Conservation (phyloP, 2,329 filamentous ascomycete species). For the Cercospora sp. region DNA sequence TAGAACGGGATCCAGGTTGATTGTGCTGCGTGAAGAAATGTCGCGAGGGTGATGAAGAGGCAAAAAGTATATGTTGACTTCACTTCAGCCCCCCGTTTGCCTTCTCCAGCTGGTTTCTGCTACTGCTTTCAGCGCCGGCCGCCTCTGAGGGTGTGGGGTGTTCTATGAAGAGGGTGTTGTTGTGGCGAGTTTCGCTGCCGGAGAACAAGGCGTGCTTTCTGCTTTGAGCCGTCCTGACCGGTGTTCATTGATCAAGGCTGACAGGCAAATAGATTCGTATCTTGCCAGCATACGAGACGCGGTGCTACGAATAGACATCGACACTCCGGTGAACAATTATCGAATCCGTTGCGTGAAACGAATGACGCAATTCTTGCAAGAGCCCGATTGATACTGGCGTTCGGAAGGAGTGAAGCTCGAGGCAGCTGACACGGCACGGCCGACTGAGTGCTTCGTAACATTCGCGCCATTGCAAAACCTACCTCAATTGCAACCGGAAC, state of each 20-base stretch:
- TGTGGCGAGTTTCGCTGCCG: background rate
- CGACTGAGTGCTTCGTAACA: background rate
- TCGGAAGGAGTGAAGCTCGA: background rate
- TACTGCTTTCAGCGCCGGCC: background rate
- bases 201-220: background rate
- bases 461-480: background rate
- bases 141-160: background rate
- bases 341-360: background rate
- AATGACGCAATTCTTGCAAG: background rate
- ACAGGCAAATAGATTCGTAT: background rate
- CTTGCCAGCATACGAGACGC: background rate
- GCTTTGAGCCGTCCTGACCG: background rate
- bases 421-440: slow-evolving; percentile 1
- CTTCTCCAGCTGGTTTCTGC: background rate
- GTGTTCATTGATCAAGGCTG: background rate
- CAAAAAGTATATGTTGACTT: background rate
- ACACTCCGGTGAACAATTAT: background rate
- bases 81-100: background rate
- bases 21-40: background rate
- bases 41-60: background rate
- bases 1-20: background rate
- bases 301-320: background rate
- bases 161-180: background rate
- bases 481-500: background rate
- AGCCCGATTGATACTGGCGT: background rate